Evolutionary conservation across 306 rosid genomes (phyloP).

Genomic region (Sophora flavescens): DNA sequence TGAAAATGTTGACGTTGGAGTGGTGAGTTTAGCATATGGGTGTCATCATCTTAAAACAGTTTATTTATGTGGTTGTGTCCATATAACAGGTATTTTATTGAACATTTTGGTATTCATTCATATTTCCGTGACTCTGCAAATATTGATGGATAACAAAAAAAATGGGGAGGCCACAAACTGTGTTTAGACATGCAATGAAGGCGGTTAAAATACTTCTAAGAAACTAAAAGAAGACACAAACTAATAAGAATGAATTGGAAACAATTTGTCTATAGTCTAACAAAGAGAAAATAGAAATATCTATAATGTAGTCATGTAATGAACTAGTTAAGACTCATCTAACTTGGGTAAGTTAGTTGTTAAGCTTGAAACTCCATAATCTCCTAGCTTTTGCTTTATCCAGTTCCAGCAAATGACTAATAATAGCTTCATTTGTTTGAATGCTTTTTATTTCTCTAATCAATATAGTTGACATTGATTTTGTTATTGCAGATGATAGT

Average conservation of each 20-base stretch:
- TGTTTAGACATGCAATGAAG: background rate
- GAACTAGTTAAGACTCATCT: too few relatives aligned
- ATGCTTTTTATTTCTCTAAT: background rate
- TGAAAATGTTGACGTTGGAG: constrained; percentile 85
- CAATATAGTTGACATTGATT: background rate
- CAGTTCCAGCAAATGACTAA: too few relatives aligned
- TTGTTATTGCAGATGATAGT: constrained; percentile 78
- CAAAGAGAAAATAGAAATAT: constrained; percentile 4
- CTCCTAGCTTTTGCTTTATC: background rate
- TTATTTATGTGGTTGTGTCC: constrained; percentile 88
- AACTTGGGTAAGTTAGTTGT: background rate
- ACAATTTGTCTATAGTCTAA: background rate
- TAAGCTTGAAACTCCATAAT: background rate
- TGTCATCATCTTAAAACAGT: constrained; percentile 88
- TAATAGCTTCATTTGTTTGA: background rate
- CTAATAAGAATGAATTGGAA: background rate
- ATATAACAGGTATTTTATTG: constrained; percentile 75
- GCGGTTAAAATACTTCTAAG: too few relatives aligned
- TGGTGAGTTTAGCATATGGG: constrained; percentile 80
- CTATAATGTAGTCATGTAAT: too few relatives aligned
- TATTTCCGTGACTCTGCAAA: constrained; percentile 2
- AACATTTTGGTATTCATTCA: background rate
- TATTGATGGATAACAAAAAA: background rate
- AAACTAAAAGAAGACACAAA: too few relatives aligned
- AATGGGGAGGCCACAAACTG: background rate